Conservation (phyloP, 257 asterid genomes). For the Fraxinus pennsylvanica region DNA sequence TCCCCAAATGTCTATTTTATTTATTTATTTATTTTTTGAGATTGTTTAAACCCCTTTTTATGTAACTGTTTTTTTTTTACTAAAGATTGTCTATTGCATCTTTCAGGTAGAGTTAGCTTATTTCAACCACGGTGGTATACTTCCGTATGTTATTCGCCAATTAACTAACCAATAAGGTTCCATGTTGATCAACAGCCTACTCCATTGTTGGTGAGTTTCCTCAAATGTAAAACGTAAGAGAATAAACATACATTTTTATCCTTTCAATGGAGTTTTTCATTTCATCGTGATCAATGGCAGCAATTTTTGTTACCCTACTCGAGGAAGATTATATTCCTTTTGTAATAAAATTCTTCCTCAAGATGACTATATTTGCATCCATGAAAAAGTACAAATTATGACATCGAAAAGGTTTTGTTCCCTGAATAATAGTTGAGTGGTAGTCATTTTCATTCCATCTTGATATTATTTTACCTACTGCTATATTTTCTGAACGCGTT, state of each 20-base stretch:
- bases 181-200: constrained; percentile 9
- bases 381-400: neutral
- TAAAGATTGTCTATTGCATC: neutral
- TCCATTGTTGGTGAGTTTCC: constrained; percentile 4
- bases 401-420: neutral
- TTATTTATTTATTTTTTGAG: no score
- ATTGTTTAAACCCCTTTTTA: no score
- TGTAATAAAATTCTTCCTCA: constrained; percentile 40
- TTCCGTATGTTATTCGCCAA: constrained; percentile 79
- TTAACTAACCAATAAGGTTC: constrained; percentile 50
- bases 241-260: constrained; percentile 33
- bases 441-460: neutral
- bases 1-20: no score
- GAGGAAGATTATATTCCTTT: constrained; percentile 22
- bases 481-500: no score
- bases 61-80: no score
- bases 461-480: neutral
- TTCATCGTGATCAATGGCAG: constrained; percentile 25
- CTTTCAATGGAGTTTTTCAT: constrained; percentile 34
- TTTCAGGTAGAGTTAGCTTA: constrained; percentile 64
- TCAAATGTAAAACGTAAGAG: constrained; percentile 20
- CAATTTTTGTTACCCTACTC: constrained; percentile 24
- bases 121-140: constrained; percentile 89
- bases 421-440: neutral
- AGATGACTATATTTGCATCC: neutral